Evolutionary conservation across 139 green algal species (phyloP).

Genomic region (Picochlorum costavermella): DNA sequence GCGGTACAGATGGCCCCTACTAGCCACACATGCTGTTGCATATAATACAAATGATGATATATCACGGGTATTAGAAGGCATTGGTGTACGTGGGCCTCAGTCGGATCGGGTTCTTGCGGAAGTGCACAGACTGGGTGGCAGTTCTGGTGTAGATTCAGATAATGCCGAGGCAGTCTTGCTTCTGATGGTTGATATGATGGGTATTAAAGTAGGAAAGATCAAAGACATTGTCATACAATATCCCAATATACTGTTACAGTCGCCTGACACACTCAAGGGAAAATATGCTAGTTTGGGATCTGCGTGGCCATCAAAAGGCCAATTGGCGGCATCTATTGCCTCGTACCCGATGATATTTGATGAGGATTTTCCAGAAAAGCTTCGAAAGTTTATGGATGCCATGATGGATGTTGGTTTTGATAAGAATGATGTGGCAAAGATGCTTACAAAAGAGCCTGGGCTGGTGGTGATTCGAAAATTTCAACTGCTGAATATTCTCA

Average conservation of each 20-base stretch:
- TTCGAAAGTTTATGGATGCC: constrained; percentile 1
- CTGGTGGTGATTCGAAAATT: neutral
- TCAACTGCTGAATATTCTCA: neutral
- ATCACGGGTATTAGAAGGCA: neutral
- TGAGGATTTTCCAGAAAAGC: neutral
- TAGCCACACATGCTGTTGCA: too few relatives aligned
- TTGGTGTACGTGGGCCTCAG: neutral
- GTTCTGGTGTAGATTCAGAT: constrained; percentile 30
- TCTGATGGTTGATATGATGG: neutral
- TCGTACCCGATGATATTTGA: neutral
- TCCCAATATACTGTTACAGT: constrained; percentile 29
- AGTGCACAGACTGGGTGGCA: constrained; percentile 28
- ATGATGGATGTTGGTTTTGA: constrained; percentile 9
- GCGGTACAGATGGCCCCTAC: too few relatives aligned
- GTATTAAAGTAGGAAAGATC: neutral
- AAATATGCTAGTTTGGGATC: neutral
- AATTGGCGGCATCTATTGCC: neutral
- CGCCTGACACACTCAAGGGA: neutral
- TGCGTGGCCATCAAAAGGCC: neutral
- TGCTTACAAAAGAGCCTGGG: neutral
- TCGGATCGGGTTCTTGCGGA: constrained; percentile 34
- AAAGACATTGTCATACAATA: neutral
- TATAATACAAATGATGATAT: neutral
- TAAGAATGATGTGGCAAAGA: neutral
- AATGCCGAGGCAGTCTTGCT: constrained; percentile 1